Evolutionary conservation across 2,329 filamentous ascomycete genomes (phyloP), one percentile per base, ranked within the genome.

Genomic region (Raffaelea albimanens): DNA sequence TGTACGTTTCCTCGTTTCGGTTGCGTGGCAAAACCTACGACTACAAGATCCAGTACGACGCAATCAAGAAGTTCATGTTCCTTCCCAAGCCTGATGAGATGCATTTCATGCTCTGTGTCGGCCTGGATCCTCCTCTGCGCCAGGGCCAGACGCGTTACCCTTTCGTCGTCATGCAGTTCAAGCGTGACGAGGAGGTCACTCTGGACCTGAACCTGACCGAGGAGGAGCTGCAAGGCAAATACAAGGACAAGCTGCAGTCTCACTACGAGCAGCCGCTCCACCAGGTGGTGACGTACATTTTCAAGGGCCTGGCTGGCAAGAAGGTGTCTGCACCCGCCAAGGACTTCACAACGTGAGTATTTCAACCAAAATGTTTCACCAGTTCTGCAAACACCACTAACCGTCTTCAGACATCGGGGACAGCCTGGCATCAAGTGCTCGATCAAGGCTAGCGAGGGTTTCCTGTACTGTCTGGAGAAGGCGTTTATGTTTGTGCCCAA

Each of bases 401-500:
- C 22, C 3, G n/a, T 3, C 5, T 11, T 7, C 45, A 80, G 86
- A 56, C 93, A 97, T 68, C 89, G 95, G 63, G 82, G 85, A 59
- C 90, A 96, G 65, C 87, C 83, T 56, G 93, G 93, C 50, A 94
- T 98, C 67, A 98, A 98, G 70, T 98, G 93, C 67, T 95, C 90
- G n/a, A 96, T 98, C 79, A 98, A 98, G 70, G 94, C 94, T 46
- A 96, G 94, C 65, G 93, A 98, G 69, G 93, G 94, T 51, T 90
- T 95, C 62, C 73, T 98, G 44, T 98, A 95, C 77, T 96, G 90
- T 64, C 71, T 98, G 56, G 93, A 98, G 67, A 96, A 96, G 69
- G 91, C 90, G 8, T 95, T 98, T 67, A 94, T 98, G 80, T 98
- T 98, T 64, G 93, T 98, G 16, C 93, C 93, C 29, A 98, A 98